Base-by-base conservation (phyloP, 306 rosid species). In the Arachis stenosperma region DNA sequence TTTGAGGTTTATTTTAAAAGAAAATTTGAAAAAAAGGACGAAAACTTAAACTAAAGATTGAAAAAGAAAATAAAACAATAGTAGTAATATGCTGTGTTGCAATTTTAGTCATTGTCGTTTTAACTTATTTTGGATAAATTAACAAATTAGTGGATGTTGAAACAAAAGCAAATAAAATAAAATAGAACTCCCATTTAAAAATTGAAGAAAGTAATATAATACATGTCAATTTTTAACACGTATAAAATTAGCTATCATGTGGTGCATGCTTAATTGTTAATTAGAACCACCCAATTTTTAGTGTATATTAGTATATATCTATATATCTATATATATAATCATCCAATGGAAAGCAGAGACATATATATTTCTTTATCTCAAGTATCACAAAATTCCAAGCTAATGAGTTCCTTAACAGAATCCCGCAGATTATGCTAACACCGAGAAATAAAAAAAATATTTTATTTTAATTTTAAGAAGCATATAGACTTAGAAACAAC, bases 371-470 rank as follows among this genome's bases (percentile, higher is more conserved):
- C 22, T 48, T 47, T 4, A 56, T 12, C 5, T 65, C 3, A 11
- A 65, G 40, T 39, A 44, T 15, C 8, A 59, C 11, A n/a, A 8
- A 0, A 5, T 30, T 7, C 8, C 65, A 6, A 1, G 17, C 2
- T 5, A n/a, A 51, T 9, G 14, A 47, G 3, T 51, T 13, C 17
- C 56, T 53, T 30, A 56, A 43, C 44, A 52, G 41, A 57, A 58
- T 8, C 48, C 42, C 62, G 22, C 15, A 27, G 56, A 50, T 27
- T 69, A 41, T 17, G 15, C 79, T 48, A 36, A 27, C 60, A n/a
- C 29, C 39, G 8, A 55, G 65, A 61, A 59, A 39, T 9, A 33
- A 41, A 29, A 50, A 37, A 13, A 40, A 14, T 37, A 47, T 6
- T n/a, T 30, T 15, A 7, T 61, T 43, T 70, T 30, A 17, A 6